These are phyloP conservation scores for Gelatoporia subvermispora DNA, from an alignment of 768 basidiomycete species.

Conservation along the genomic window DNA sequence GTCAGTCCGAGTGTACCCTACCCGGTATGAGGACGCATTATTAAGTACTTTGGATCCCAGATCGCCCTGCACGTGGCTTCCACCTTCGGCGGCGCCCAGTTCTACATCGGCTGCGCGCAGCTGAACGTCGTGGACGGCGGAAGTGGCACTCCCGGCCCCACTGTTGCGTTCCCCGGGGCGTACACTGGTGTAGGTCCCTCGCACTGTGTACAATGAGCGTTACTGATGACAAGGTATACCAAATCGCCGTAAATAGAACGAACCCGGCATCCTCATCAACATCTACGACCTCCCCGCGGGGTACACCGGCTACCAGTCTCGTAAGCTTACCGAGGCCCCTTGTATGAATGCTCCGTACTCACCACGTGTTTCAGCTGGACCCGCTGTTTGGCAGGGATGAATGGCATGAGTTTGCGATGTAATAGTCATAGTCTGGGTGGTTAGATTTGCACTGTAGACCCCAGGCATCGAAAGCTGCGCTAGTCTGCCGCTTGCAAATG, in stretches of 20 bases:
- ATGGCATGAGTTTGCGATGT: background rate
- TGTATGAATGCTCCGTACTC: background rate
- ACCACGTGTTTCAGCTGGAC: slow-evolving; percentile 13
- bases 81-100: slow-evolving; percentile 26
- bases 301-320: slow-evolving; percentile 20
- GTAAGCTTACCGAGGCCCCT: too few species aligned
- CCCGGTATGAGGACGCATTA: background rate
- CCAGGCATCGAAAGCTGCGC: too few species aligned
- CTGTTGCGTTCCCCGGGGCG: slow-evolving; percentile 30
- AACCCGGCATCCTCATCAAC: slow-evolving; percentile 17
- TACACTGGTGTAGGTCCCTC: slow-evolving; percentile 24
- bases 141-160: slow-evolving; percentile 26
- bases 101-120: slow-evolving; percentile 31
- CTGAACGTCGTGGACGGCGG: slow-evolving; percentile 30
- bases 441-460: too few species aligned
- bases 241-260: slow-evolving; percentile 16
- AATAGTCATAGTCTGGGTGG: too few species aligned
- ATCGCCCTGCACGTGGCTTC: slow-evolving; percentile 24
- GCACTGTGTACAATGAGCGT: slow-evolving; percentile 13
- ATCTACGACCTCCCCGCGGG: slow-evolving; percentile 24
- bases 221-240: slow-evolving; percentile 22
- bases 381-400: slow-evolving; percentile 23
- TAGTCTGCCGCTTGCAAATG: too few species aligned
- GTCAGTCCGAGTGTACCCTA: background rate
- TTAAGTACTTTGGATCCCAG: background rate